Evolutionary conservation across 1,139 yeast species (phyloP).

Genomic region (Taiozyma sp.): DNA sequence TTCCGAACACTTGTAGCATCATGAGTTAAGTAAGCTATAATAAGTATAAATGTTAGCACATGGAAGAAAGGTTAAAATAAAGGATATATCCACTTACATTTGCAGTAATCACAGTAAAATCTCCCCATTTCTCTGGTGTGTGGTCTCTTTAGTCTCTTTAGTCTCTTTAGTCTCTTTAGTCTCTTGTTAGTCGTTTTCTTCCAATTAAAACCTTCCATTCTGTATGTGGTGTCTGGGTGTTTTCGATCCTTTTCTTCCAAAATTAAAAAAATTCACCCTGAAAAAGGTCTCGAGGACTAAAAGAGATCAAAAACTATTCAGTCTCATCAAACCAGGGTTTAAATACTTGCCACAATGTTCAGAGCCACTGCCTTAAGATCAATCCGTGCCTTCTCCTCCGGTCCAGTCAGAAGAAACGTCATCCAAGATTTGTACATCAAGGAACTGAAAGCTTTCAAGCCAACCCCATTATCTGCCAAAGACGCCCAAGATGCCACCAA

Average conservation of each 20-base stretch:
- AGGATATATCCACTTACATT: conserved; percentile 31
- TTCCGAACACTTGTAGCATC: conserved; percentile 85
- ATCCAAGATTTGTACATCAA: conserved; percentile 82
- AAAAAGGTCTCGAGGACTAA: background rate
- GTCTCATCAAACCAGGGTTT: no score
- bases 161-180: no score
- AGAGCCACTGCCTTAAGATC: conserved; percentile 3
- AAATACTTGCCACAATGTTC: conserved; percentile 2
- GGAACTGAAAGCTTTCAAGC: conserved; percentile 86
- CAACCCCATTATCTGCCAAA: conserved; percentile 65
- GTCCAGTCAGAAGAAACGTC: conserved; percentile 43
- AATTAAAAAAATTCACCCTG: conserved; percentile 1
- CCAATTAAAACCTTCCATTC: background rate
- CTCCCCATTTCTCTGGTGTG: conserved; percentile 28
- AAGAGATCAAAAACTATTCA: background rate
- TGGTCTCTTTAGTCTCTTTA: no score
- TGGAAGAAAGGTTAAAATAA: background rate
- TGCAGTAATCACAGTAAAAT: conserved; percentile 86
- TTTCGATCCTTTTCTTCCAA: background rate
- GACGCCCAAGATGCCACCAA: conserved; percentile 79
- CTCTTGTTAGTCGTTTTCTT: background rate
- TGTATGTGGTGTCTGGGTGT: background rate
- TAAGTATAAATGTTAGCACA: background rate
- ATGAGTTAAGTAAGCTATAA: conserved; percentile 66
- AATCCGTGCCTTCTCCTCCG: conserved; percentile 28